Base-by-base conservation (phyloP, 345 rosid species). In the Acer saccharum region DNA sequence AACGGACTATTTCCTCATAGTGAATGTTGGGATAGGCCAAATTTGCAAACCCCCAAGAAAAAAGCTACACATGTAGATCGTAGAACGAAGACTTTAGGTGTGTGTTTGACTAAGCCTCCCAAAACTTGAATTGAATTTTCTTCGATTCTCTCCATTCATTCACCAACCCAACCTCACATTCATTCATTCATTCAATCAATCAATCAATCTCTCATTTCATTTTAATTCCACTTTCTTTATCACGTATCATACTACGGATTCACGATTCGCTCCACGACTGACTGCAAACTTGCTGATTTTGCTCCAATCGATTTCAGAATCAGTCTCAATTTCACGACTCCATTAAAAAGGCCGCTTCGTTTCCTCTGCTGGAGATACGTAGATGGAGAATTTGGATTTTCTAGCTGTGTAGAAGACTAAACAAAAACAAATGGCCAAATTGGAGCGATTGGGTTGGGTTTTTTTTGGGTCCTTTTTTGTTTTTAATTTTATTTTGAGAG, bases 401-500 rank as follows among this genome's bases (percentile, higher is more conserved):
- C 7, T 70, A 46, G 60, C 61, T 3, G 50, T 10, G 12, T 46
- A 9, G 10, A 46, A 9, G 50, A 46, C 13, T 2, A 4, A n/a
- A 32, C 65, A 18, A n/a, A 10, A 32, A 46, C 41, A 64, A 64
- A 41, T 63, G 73, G 73, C 7, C 8, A 52, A 70, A 39, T 80
- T 81, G 85, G 79, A 77, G 74, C 76, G 83, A 80, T 60, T 63
- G 78, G 81, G 84, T 72, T 85, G 84, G 79, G 79, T 82, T 68
- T 80, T 83, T 73, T 75, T 87, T 21, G 83, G 86, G 80, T 72
- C 89, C 29, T 71, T 89, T 83, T 77, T 89, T 63, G 83, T 87
- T 75, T 81, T 84, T 69, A 81, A 78, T 77, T 81, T 87, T 77
- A 75, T 88, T 74, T 76, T 81, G 70, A 84, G 88, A 78, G 90